Evolutionary conservation across 2,329 filamentous ascomycete genomes (phyloP).

Genomic region (Tolypocladium ovalisporum): DNA sequence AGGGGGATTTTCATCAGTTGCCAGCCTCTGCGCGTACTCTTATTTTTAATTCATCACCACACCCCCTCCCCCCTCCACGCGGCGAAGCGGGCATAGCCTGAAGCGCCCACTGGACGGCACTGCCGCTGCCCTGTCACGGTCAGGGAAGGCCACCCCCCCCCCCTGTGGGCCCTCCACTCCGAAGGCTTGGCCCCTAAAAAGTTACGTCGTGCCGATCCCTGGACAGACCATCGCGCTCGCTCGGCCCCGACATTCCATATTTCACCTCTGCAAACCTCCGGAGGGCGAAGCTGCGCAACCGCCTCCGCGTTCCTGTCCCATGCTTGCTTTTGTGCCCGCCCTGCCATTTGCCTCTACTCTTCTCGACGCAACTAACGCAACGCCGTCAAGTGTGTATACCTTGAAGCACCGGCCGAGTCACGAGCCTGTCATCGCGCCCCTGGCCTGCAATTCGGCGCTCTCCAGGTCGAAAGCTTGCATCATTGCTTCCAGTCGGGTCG

Average conservation of each 20-base stretch:
- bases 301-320: not conserved
- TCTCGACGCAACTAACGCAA: not conserved
- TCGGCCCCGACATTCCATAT: constrained; percentile 1
- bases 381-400: not conserved
- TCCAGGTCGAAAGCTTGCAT: not conserved
- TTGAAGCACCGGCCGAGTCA: not conserved
- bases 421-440: not conserved
- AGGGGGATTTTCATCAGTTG: constrained; percentile 6
- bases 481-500: not conserved
- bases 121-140: not conserved
- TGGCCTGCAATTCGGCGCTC: not conserved
- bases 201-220: constrained; percentile 7
- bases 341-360: not conserved
- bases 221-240: not conserved
- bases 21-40: not conserved
- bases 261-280: not conserved
- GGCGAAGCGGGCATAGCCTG: not conserved
- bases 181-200: constrained; percentile 10
- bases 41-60: constrained; percentile 1
- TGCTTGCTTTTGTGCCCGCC: not conserved
- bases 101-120: not conserved
- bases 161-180: constrained; percentile 3
- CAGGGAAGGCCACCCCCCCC: constrained; percentile 1
- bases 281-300: not conserved
- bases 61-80: constrained; percentile 4